These are phyloP conservation scores for Leccinum pellstonianum DNA, from an alignment of 768 basidiomycete genomes.

Conservation along the genomic window DNA sequence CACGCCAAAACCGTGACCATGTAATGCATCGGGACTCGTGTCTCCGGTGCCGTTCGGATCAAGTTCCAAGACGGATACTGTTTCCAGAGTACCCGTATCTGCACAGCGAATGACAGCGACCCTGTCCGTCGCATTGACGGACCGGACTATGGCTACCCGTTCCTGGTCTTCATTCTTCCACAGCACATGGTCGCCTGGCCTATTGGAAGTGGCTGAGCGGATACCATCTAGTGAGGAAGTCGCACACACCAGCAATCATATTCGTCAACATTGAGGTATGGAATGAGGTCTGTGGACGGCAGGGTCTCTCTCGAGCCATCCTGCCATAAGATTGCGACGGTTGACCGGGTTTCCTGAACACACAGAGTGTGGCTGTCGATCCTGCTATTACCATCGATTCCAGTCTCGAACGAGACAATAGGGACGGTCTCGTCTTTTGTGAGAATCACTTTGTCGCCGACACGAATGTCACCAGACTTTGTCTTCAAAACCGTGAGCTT, in stretches of 20 bases:
- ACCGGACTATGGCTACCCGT: conserved; percentile 73
- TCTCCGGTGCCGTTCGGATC: conserved; percentile 78
- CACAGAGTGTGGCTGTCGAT: conserved; percentile 57
- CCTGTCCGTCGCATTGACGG: conserved; percentile 67
- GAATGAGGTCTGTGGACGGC: conserved; percentile 65
- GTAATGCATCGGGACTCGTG: conserved; percentile 40
- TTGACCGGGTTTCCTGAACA: conserved; percentile 72
- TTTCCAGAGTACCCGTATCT: conserved; percentile 54
- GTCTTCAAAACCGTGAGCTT: conserved; percentile 64
- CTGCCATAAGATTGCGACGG: conserved; percentile 81
- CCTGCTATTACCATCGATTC: conserved; percentile 41
- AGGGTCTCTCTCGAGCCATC: conserved; percentile 68
- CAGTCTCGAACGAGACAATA: conserved; percentile 59
- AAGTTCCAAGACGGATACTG: conserved; percentile 82
- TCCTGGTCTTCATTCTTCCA: conserved; percentile 75
- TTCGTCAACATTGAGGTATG: conserved; percentile 86
- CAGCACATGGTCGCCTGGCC: conserved; percentile 90
- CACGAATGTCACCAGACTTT: conserved; percentile 63
- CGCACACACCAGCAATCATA: conserved; percentile 79
- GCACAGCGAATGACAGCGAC: conserved; percentile 64
- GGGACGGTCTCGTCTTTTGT: conserved; percentile 49
- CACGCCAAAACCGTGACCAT: conserved; percentile 70
- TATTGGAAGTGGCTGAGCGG: conserved; percentile 30
- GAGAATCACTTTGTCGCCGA: conserved; percentile 70
- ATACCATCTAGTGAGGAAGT: not conserved